These are phyloP conservation scores for Aspergillus kassunensis DNA, from an alignment of 495 filamentous ascomycete species.

Conservation along the genomic window DNA sequence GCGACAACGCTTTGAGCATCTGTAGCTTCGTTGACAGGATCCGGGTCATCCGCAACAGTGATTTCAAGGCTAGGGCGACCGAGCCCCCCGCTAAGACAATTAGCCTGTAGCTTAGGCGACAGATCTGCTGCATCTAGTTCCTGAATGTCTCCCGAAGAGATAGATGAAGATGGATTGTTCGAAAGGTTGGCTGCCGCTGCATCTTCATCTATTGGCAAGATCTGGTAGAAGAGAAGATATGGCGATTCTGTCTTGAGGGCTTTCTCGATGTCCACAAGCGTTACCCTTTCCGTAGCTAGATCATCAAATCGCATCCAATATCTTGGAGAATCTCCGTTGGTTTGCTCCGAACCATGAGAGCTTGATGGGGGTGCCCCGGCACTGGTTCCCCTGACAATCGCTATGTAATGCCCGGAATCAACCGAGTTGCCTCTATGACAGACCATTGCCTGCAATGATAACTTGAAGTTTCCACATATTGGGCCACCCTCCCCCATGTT, in stretches of 20 bases:
- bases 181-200: conserved; percentile 48
- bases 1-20: conserved; percentile 24
- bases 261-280: conserved; percentile 71
- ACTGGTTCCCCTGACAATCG: conserved; percentile 66
- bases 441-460: conserved; percentile 82
- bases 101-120: conserved; percentile 14
- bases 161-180: conserved; percentile 55
- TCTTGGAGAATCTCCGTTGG: conserved; percentile 51
- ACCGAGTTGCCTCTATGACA: conserved; percentile 87
- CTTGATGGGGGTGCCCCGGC: conserved; percentile 42
- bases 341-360: conserved; percentile 45
- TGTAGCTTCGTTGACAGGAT: neutral
- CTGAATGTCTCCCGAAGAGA: conserved; percentile 41
- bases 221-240: conserved; percentile 93
- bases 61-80: conserved; percentile 43
- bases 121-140: conserved; percentile 26
- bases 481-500: conserved; percentile 59
- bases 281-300: conserved; percentile 65
- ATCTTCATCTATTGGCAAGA: conserved; percentile 76
- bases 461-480: conserved; percentile 77
- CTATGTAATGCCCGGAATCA: conserved; percentile 89
- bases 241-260: conserved; percentile 79
- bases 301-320: conserved; percentile 93
- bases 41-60: conserved; percentile 25
- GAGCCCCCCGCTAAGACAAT: conserved; percentile 23